phyloP scores from a whole-genome alignment of 495 filamentous ascomycete genomes.

The Pseudotulostoma volvatum region DNA sequence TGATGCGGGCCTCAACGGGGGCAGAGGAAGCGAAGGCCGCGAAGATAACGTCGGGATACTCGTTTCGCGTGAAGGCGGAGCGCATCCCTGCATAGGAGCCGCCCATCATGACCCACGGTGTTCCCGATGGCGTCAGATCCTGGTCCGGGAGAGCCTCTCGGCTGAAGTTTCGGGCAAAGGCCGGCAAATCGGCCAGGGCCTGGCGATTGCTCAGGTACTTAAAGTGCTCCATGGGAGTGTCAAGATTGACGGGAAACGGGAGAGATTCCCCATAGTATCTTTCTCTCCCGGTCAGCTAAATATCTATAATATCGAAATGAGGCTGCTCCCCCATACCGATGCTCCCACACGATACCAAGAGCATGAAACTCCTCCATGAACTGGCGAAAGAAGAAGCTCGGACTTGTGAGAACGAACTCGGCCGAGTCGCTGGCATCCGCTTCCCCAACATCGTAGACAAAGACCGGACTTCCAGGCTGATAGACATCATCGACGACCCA shows the following conservation, averaged over 20 bases:
- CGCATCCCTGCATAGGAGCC: slow-evolving; percentile 43
- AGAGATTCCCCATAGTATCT: slow-evolving; percentile 38
- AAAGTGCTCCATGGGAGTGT: slow-evolving; percentile 32
- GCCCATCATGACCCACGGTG: slow-evolving; percentile 44
- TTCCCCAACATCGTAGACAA: slow-evolving; percentile 39
- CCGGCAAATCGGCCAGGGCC: slow-evolving; percentile 35
- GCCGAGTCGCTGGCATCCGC: slow-evolving; percentile 15
- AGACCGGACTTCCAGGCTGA: slow-evolving; percentile 33
- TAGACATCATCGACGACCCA: slow-evolving; percentile 38
- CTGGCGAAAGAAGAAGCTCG: slow-evolving; percentile 24
- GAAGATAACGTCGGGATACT: slow-evolving; percentile 42
- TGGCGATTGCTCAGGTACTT: slow-evolving; percentile 34
- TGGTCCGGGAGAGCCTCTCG: slow-evolving; percentile 15
- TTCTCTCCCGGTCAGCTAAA: slow-evolving; percentile 3
- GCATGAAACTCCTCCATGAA: slow-evolving; percentile 26
- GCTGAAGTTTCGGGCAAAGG: slow-evolving; percentile 34
- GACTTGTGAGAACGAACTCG: slow-evolving; percentile 18
- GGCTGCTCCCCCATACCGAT: slow-evolving; percentile 33
- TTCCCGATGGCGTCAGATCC: slow-evolving; percentile 27
- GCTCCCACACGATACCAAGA: slow-evolving; percentile 43
- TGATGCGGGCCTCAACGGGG: slow-evolving; percentile 34
- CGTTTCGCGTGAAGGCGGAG: slow-evolving; percentile 35
- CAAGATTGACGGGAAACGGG: slow-evolving; percentile 27
- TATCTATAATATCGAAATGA: background rate
- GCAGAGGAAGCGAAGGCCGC: slow-evolving; percentile 40